These are phyloP conservation scores for Ustilago lituana DNA, from an alignment of 1,284 basidiomycete genomes.

Conservation along the genomic window DNA sequence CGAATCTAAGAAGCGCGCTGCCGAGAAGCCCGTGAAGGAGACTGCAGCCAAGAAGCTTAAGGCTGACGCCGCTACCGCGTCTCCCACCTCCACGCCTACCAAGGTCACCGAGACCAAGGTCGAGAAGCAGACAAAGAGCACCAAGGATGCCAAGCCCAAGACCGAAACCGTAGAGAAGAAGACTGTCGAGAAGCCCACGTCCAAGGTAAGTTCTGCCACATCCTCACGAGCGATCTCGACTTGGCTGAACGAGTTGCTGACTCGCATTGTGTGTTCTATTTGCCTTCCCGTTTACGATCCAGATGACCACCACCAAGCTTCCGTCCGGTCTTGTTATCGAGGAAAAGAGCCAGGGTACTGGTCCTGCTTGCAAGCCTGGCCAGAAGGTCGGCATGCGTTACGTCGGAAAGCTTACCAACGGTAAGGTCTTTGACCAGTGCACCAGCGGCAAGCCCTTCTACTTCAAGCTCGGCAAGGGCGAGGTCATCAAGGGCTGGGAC, in stretches of 20 bases:
- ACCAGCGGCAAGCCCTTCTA: constrained; percentile 86
- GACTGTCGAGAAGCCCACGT: constrained; percentile 33
- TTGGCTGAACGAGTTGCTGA: too few relatives aligned
- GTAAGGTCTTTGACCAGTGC: constrained; percentile 89
- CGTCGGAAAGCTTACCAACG: constrained; percentile 85
- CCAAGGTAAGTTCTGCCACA: constrained; percentile 5
- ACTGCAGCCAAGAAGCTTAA: constrained; percentile 74
- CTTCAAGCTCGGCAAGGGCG: constrained; percentile 85
- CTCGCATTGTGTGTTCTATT: too few relatives aligned
- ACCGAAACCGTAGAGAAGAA: constrained; percentile 53
- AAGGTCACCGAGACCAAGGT: constrained; percentile 69
- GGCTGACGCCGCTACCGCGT: constrained; percentile 64
- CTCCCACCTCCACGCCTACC: constrained; percentile 57
- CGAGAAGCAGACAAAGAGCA: constrained; percentile 53
- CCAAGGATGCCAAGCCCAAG: constrained; percentile 45
- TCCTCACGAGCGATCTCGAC: too few relatives aligned
- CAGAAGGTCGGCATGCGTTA: constrained; percentile 86
- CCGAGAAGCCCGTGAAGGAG: constrained; percentile 69
- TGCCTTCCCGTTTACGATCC: not conserved
- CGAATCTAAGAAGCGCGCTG: constrained; percentile 73
- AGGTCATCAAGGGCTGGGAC: constrained; percentile 93
- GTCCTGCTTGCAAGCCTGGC: constrained; percentile 85
- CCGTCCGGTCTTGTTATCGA: constrained; percentile 80
- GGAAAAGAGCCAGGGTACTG: constrained; percentile 81
- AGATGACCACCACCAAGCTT: constrained; percentile 70